phyloP scores from a whole-genome alignment of 2,329 filamentous ascomycete species.

The Aspergillus clavatus region DNA sequence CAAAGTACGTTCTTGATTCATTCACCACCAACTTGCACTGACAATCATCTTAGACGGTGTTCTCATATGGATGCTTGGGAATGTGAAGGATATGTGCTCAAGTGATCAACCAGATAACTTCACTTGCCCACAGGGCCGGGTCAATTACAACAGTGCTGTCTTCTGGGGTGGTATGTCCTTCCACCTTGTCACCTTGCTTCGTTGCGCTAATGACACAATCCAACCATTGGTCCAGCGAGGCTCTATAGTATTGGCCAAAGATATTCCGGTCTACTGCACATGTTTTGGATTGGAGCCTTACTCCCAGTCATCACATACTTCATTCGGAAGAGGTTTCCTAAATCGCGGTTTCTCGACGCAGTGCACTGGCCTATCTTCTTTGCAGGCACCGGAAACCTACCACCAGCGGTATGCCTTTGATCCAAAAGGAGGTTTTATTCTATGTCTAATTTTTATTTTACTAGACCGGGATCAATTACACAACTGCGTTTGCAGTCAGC shows the following conservation, averaged over 20 bases:
- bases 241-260: constrained; percentile 44
- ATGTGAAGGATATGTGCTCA: constrained; percentile 40
- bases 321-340: constrained; percentile 55
- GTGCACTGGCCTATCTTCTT: constrained; percentile 26
- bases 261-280: constrained; percentile 44
- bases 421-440: not conserved
- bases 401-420: constrained; percentile 15
- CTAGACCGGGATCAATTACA: constrained; percentile 23
- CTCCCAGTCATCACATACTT: constrained; percentile 45
- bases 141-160: constrained; percentile 43
- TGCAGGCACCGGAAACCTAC: constrained; percentile 22
- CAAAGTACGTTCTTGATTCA: constrained; percentile 30
- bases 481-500: constrained; percentile 23
- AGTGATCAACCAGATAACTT: constrained; percentile 41
- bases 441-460: not conserved
- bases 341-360: constrained; percentile 32
- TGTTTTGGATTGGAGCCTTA: constrained; percentile 47
- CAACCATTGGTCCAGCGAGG: constrained; percentile 44
- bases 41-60: constrained; percentile 32
- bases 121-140: constrained; percentile 44
- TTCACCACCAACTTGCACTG: constrained; percentile 33
- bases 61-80: constrained; percentile 26
- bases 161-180: constrained; percentile 40
- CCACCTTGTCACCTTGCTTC: too few relatives aligned
- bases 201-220: not conserved